Base-by-base conservation (phyloP, 352 stramenopile genomes). In the Pythium sukuiense region DNA sequence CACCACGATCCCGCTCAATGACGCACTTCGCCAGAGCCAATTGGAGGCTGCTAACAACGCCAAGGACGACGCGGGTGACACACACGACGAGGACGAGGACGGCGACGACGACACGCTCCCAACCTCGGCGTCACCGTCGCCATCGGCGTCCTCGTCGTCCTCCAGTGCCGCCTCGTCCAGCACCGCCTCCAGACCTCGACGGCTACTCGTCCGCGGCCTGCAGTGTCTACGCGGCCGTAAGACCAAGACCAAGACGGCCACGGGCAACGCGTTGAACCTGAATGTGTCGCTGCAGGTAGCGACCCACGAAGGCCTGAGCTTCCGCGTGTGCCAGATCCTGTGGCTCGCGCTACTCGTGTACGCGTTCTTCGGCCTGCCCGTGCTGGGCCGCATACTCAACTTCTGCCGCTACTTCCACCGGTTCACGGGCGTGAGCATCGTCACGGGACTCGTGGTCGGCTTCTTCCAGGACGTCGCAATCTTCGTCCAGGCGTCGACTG, bases 271-370 rank as follows among this genome's bases (percentile, higher is more conserved):
- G 41, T 11, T 49, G 41, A 49, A 49, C 41, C n/a, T 49, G 41
- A 49, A 49, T 18, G 6, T 8, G 18, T 20, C 30, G 20, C 43
- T 37, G 26, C 26, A 29, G 13, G 30, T 43, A 13, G 14, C 54
- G 20, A 33, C 13, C 24, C 35, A 32, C 8, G 30, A 52, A 16
- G 56, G 33, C 16, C 41, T 67, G 26, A 75, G 71, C n/a, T 76
- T 82, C 43, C 61, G 72, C 59, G 66, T 88, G 50, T 75, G 73
- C 55, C 80, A 87, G 66, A 90, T 76, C 46, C 67, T 90, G 67
- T 90, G 80, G 82, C 76, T 87, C 35, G 80, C 78, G 3, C 71
- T 80, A 54, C 73, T 91, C 8, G 77, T 91, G 9, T 91, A 89
- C 69, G 72, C 79, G 37, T 91, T 89, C 61, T 73, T 86, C 6